Evolutionary conservation across 495 filamentous ascomycete species (phyloP).

Genomic region (Zalerion maritima): DNA sequence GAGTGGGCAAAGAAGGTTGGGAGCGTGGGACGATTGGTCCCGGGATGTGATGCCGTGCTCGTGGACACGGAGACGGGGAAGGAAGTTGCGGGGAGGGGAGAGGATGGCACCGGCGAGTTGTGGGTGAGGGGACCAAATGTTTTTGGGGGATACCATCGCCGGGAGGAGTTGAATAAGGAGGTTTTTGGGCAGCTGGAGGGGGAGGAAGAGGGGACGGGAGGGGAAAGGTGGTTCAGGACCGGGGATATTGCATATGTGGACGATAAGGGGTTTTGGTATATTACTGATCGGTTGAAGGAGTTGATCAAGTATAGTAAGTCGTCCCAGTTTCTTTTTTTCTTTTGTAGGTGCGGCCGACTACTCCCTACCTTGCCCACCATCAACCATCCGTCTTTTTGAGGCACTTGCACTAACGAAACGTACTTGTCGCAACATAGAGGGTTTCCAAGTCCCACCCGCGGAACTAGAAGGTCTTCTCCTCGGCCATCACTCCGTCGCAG

Average conservation of each 20-base stretch:
- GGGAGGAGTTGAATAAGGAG: slow-evolving; percentile 44
- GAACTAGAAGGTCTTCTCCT: slow-evolving; percentile 73
- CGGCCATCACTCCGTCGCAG: slow-evolving; percentile 56
- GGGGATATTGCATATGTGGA: slow-evolving; percentile 57
- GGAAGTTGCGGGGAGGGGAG: slow-evolving; percentile 39
- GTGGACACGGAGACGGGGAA: slow-evolving; percentile 46
- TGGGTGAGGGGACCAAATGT: slow-evolving; percentile 67
- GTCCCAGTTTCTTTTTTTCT: background rate
- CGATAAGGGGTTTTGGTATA: slow-evolving; percentile 34
- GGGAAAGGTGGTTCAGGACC: slow-evolving; percentile 81
- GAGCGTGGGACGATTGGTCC: slow-evolving; percentile 63
- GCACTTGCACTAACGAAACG: background rate
- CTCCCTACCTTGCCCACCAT: background rate
- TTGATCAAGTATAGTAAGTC: slow-evolving; percentile 66
- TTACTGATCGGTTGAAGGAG: slow-evolving; percentile 82
- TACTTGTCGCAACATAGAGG: too few species aligned
- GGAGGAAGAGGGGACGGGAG: slow-evolving; percentile 54
- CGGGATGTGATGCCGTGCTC: slow-evolving; percentile 75
- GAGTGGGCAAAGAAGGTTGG: slow-evolving; percentile 69
- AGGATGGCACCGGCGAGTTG: slow-evolving; percentile 58
- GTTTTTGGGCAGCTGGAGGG: too few species aligned
- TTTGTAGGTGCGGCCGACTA: background rate
- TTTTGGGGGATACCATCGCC: slow-evolving; percentile 66
- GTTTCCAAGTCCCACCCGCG: slow-evolving; percentile 78
- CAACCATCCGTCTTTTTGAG: background rate